Percentiles rank a stretch among this genome's conserved stretches.
phyloP scores from a whole-genome alignment of 2,329 filamentous ascomycete genomes.

The Neoscytalidium dimidiatum region DNA sequence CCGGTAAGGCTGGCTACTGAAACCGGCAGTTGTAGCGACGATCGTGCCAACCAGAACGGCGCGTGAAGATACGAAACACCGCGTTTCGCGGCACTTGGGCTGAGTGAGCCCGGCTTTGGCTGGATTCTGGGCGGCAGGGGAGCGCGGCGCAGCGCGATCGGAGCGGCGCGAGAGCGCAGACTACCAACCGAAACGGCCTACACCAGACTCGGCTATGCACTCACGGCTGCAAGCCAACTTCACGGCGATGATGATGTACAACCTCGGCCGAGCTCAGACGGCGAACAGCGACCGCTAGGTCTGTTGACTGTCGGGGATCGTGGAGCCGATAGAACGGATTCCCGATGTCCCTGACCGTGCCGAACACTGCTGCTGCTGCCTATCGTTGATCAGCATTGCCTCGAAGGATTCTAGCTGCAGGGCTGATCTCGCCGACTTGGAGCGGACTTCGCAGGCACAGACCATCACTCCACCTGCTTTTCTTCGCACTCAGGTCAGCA shows the following conservation, averaged over 20 bases:
- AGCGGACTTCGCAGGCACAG: neutral
- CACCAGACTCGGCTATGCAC: neutral
- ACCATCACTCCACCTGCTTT: neutral
- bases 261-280: conserved; percentile 13
- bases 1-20: conserved; percentile 1
- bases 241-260: neutral
- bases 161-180: neutral
- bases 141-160: neutral
- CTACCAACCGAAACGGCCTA: neutral
- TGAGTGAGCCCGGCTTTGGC: conserved; percentile 9
- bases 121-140: neutral
- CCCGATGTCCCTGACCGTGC: neutral
- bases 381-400: neutral
- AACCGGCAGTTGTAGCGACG: neutral
- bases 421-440: neutral
- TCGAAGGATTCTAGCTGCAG: neutral
- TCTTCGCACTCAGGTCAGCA: no score
- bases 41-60: neutral
- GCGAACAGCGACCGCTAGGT: neutral
- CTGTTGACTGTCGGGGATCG: neutral
- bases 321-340: neutral
- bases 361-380: neutral
- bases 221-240: neutral
- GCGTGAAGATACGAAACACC: neutral
- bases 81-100: neutral